A percentile compares a stretch with the other conserved stretches of the same genome.
Evolutionary conservation across 805 yeast species (phyloP).

Genomic region (Candida maesae): DNA sequence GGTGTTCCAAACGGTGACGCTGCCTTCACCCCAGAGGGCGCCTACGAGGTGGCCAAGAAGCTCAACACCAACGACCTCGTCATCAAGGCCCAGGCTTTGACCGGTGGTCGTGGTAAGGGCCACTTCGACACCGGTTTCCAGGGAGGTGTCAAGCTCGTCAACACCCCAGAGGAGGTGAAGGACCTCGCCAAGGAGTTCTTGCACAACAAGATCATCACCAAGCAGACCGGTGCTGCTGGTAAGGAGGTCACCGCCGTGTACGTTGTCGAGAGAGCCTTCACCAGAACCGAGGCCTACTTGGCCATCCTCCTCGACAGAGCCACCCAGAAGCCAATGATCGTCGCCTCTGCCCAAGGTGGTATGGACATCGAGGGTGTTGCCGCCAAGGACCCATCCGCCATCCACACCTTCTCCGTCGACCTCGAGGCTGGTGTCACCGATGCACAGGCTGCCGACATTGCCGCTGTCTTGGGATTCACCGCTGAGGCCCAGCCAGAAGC

Average conservation of each 20-base stretch:
- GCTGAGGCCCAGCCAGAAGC: conserved; percentile 76
- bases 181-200: conserved; percentile 87
- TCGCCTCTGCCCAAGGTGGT: conserved; percentile 98
- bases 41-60: conserved; percentile 73
- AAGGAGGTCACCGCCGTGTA: conserved; percentile 96
- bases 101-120: conserved; percentile 99
- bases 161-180: conserved; percentile 80
- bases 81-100: conserved; percentile 95
- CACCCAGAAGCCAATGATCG: conserved; percentile 85
- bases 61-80: conserved; percentile 81
- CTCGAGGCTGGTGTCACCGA: conserved; percentile 78
- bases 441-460: conserved; percentile 69
- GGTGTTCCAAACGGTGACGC: conserved; percentile 91
- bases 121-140: conserved; percentile 92
- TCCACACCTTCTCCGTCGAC: conserved; percentile 80
- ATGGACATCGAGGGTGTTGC: conserved; percentile 99
- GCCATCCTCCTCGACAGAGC: conserved; percentile 95
- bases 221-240: conserved; percentile 97
- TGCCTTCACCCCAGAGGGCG: conserved; percentile 86
- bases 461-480: conserved; percentile 79
- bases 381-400: conserved; percentile 82
- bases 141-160: conserved; percentile 93
- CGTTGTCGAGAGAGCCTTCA: conserved; percentile 91
- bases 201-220: conserved; percentile 89
- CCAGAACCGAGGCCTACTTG: conserved; percentile 90